Evolutionary conservation across 2,329 filamentous ascomycete species (phyloP).

Genomic region (Aspergillus pseudoviridinutans): DNA sequence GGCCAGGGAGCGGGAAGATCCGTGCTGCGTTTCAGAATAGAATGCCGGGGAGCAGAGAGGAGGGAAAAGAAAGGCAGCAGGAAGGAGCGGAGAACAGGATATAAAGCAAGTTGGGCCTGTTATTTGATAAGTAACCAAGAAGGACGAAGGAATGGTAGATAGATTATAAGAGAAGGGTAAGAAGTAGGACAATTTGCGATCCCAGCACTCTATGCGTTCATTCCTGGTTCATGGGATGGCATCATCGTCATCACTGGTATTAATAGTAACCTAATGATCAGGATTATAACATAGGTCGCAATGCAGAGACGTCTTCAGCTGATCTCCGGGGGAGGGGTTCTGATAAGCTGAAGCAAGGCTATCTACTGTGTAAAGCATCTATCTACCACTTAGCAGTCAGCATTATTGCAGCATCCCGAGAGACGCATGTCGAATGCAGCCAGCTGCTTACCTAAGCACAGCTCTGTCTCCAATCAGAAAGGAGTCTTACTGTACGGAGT

Average conservation of each 20-base stretch:
- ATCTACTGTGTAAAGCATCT: not conserved
- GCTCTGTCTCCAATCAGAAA: not conserved
- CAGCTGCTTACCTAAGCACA: not conserved
- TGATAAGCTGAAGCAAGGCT: not conserved
- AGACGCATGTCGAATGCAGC: not conserved
- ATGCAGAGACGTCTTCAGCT: not conserved
- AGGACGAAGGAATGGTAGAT: not conserved
- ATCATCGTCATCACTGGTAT: not conserved
- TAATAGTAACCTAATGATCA: not conserved
- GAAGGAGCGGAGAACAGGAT: constrained; percentile 4
- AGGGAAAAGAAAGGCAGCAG: constrained; percentile 7
- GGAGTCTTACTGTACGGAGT: not conserved
- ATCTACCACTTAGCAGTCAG: not conserved
- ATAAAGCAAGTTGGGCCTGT: not conserved
- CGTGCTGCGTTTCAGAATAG: constrained; percentile 33
- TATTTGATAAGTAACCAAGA: not conserved
- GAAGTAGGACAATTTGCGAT: not conserved
- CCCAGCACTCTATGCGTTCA: not conserved
- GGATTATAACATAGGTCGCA: not conserved
- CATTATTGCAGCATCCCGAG: not conserved
- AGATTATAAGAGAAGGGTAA: not conserved
- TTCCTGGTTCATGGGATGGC: not conserved
- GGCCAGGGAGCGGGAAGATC: constrained; percentile 23
- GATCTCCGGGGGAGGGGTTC: not conserved
- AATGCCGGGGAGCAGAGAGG: constrained; percentile 4